Percentiles rank a stretch among this genome's conserved stretches.
phyloP scores from a whole-genome alignment of 2,329 filamentous ascomycete genomes.

The Cladosporium austrohemisphaericum region DNA sequence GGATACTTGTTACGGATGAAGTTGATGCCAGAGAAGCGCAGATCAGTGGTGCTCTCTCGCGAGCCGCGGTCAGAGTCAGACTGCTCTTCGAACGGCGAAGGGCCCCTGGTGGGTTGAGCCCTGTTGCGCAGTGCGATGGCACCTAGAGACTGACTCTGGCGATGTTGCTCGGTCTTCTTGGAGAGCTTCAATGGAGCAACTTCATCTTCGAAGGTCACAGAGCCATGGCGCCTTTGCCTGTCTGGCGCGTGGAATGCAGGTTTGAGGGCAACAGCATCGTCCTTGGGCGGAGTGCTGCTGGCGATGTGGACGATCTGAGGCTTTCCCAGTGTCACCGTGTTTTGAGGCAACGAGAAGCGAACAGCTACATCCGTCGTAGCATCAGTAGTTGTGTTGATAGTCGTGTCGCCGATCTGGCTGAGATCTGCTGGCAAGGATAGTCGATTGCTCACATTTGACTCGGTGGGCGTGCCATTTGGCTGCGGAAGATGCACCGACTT shows the following conservation, averaged over 20 bases:
- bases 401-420: slow-evolving; percentile 30
- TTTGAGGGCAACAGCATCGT: slow-evolving; percentile 20
- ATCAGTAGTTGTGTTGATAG: slow-evolving; percentile 30
- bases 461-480: slow-evolving; percentile 23
- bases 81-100: slow-evolving; percentile 26
- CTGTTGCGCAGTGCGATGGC: slow-evolving; percentile 26
- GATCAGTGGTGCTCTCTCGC: slow-evolving; percentile 27
- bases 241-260: slow-evolving; percentile 18
- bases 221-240: slow-evolving; percentile 11
- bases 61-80: slow-evolving; percentile 19
- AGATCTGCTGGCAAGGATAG: slow-evolving; percentile 32
- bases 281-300: slow-evolving; percentile 26
- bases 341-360: slow-evolving; percentile 35
- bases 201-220: slow-evolving; percentile 34
- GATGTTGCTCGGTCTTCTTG: slow-evolving; percentile 26
- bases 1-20: slow-evolving; percentile 27
- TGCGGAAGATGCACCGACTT: slow-evolving; percentile 32
- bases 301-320: slow-evolving; percentile 33
- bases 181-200: slow-evolving; percentile 33
- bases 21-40: slow-evolving; percentile 23
- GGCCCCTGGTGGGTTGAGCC: slow-evolving; percentile 1
- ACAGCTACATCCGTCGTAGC: slow-evolving; percentile 36
- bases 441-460: slow-evolving; percentile 24
- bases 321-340: slow-evolving; percentile 34
- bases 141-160: slow-evolving; percentile 18